phyloP scores from a whole-genome alignment of 1,284 basidiomycete species.

The Schizophyllum amplum region DNA sequence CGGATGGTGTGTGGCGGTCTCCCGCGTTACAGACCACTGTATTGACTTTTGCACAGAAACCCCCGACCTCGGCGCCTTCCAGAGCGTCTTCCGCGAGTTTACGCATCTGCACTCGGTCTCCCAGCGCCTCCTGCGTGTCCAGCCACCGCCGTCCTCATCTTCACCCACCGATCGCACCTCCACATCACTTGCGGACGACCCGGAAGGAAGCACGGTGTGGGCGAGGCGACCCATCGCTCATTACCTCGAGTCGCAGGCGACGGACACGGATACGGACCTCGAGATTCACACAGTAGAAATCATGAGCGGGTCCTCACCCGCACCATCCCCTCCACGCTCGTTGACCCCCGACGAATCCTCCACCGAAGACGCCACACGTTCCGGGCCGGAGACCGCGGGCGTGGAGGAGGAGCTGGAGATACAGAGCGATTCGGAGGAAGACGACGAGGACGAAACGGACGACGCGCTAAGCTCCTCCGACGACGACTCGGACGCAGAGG shows the following conservation, averaged over 20 bases:
- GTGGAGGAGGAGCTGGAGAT: background rate
- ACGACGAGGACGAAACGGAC: constrained; percentile 9
- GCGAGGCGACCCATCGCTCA: constrained; percentile 52
- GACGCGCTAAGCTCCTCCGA: background rate
- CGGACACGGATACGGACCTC: constrained; percentile 12
- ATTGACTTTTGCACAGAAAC: constrained; percentile 35
- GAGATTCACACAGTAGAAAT: constrained; percentile 1
- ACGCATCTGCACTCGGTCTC: constrained; percentile 35
- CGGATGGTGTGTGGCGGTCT: constrained; percentile 11
- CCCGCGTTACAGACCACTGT: background rate
- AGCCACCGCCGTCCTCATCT: constrained; percentile 15
- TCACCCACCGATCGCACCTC: constrained; percentile 20
- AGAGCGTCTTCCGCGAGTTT: constrained; percentile 60
- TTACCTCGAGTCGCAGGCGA: constrained; percentile 34
- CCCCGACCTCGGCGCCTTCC: constrained; percentile 71
- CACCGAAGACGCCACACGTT: background rate
- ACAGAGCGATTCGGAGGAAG: background rate
- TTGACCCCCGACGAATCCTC: background rate
- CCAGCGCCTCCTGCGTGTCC: background rate
- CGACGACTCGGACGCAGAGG: background rate
- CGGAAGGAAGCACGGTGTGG: constrained; percentile 56
- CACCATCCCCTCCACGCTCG: constrained; percentile 1
- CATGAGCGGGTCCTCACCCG: constrained; percentile 5
- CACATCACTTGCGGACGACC: constrained; percentile 17
- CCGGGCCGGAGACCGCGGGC: background rate